Conservation (phyloP, 768 basidiomycete genomes). For the Boletales sp. region DNA sequence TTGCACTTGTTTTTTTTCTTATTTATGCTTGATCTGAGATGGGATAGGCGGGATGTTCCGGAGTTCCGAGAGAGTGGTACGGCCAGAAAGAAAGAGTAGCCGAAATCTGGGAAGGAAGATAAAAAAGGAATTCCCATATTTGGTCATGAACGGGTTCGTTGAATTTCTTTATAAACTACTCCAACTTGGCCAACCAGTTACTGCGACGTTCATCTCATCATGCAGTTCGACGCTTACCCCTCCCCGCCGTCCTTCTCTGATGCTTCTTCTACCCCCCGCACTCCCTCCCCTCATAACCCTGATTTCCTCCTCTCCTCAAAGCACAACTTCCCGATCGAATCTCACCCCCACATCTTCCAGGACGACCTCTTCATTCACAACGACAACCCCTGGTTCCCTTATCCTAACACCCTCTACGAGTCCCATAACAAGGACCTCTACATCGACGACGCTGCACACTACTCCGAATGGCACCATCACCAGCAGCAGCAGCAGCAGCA, state of each 20-base stretch:
- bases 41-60: slow-evolving; percentile 31
- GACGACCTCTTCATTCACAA: slow-evolving; percentile 36
- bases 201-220: slow-evolving; percentile 9
- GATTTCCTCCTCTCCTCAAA: slow-evolving; percentile 39
- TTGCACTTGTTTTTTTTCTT: slow-evolving; percentile 17
- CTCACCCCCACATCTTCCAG: slow-evolving; percentile 50
- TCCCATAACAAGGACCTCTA: slow-evolving; percentile 39
- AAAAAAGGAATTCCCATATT: slow-evolving; percentile 22
- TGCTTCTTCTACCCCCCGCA: slow-evolving; percentile 65
- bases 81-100: slow-evolving; percentile 35
- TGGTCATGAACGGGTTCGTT: slow-evolving; percentile 23
- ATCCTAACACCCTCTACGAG: slow-evolving; percentile 57
- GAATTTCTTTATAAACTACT: slow-evolving; percentile 28
- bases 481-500: slow-evolving; percentile 21
- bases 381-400: slow-evolving; percentile 36
- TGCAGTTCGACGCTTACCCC: slow-evolving; percentile 62
- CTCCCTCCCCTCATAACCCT: slow-evolving; percentile 58
- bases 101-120: slow-evolving; percentile 34
- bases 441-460: slow-evolving; percentile 34
- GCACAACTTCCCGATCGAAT: slow-evolving; percentile 35
- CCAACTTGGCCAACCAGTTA: slow-evolving; percentile 3
- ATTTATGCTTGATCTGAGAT: slow-evolving; percentile 27
- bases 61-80: slow-evolving; percentile 29
- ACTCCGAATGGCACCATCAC: slow-evolving; percentile 32
- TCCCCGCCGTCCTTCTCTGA: slow-evolving; percentile 53